Evolutionary conservation across 192 early-diverging fungal species (phyloP), one percentile per base, ranked within the genome.

Genomic region (Jimgerdemannia flammicorona): DNA sequence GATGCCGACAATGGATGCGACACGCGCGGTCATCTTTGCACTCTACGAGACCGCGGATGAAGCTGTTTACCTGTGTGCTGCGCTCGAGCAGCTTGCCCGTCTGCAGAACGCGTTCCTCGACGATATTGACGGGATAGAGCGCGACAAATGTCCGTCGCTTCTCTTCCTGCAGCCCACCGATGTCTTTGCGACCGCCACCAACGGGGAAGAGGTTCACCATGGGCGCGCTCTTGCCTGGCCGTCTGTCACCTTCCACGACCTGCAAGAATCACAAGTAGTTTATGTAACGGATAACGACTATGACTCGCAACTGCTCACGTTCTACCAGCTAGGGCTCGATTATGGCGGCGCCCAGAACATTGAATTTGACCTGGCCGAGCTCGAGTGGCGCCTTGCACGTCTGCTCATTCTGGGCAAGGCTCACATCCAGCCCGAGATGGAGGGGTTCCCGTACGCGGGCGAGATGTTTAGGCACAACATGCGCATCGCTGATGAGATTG

Each of bases 51-150:
- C 20, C n/a, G 40, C 43, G 7, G 63, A 71, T 64, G 70, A 40
- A 63, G 20, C 44, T 4, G 19, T 76, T 17, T 76, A 42, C 66
- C 41, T 76, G 44, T 76, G 75, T 20, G 75, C 75, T 43, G 39
- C 44, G 14, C 19, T 76, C 10, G 63, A 72, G 39, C 67, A 74
- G 40, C 66, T 76, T 19, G 63, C 64, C 43, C 4, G 67, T 6
- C 39, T 76, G 3, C 75, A 76, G 67, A 76, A 76, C 66, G 17
- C 19, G 18, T 76, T 76, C 40, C 44, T 76, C 18, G 20, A 39
- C 29, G 71, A 76, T 20, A 42, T 76, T 9, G 49, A 59, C 8
- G 8, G 49, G 49, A 10, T 59, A 14, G 49, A 59, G 49, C 49
- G 49, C 14, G 49, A 59, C 8, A 14, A 14, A 59, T 59, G 49